Percentiles rank a stretch among this genome's conserved stretches.
Evolutionary conservation across 1,284 basidiomycete genomes (phyloP).

Genomic region (Marasmius tenuissimus): DNA sequence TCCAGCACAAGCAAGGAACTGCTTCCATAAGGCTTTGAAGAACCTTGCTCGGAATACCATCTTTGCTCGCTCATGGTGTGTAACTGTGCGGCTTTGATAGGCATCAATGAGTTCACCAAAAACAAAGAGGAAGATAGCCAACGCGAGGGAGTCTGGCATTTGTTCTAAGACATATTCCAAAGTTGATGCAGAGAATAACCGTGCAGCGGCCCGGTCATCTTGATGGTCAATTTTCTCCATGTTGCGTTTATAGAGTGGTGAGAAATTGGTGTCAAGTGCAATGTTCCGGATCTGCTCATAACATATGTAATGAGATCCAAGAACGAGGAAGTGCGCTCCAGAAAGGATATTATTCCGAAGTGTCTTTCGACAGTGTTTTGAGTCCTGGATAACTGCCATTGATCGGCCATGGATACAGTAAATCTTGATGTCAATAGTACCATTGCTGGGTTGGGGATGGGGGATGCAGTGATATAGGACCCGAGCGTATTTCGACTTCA

Average conservation of each 20-base stretch:
- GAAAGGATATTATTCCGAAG: constrained; percentile 17
- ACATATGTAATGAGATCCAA: constrained; percentile 14
- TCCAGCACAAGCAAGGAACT: not conserved
- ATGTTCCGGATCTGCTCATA: constrained; percentile 16
- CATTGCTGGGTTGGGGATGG: not conserved
- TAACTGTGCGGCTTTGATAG: constrained; percentile 4
- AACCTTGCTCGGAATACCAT: constrained; percentile 3
- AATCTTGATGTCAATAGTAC: not conserved
- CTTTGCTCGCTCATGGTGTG: constrained; percentile 1
- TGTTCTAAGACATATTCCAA: not conserved
- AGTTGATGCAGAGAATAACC: constrained; percentile 8
- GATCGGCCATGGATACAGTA: not conserved
- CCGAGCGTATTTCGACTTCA: not conserved
- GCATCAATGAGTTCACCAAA: constrained; percentile 7
- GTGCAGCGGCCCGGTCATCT: constrained; percentile 16
- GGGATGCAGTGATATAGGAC: not conserved
- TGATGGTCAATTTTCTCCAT: constrained; percentile 13
- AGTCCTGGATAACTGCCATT: constrained; percentile 16
- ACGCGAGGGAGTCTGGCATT: not conserved
- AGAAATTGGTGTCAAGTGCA: constrained; percentile 1
- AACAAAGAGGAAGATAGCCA: constrained; percentile 3
- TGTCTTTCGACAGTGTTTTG: constrained; percentile 20
- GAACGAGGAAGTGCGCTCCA: constrained; percentile 15
- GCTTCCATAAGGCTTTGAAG: constrained; percentile 1
- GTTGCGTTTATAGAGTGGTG: constrained; percentile 17